Base-by-base conservation (phyloP, 306 rosid species). In the Luffa aegyptiaca region DNA sequence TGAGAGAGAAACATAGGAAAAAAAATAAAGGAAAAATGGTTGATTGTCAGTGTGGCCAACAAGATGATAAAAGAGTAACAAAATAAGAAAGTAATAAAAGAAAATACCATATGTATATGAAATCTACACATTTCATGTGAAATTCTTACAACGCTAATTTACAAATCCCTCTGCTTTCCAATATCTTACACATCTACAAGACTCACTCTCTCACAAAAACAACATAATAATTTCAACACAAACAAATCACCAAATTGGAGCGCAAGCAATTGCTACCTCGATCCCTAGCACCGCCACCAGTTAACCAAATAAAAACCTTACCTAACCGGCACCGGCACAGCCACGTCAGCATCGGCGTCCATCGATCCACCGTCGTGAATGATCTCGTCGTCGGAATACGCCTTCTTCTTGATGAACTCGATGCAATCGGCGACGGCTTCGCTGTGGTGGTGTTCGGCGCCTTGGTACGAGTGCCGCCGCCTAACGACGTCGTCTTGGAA, bases 361-460 rank as follows among this genome's bases (percentile, higher is more conserved):
- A 26, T 17, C 2, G 86, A 82, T 53, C 78, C 79, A 68, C 82
- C 58, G 6, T 26, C 4, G 68, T n/a, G 35, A 57, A 35, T 63
- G 2, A 35, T 7, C 3, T 75, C 79, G 4, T 79, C 82, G 21
- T 86, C 88, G 6, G 85, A 21, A 4, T 80, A 73, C 2, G 95
- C 89, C 66, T 84, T 94, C 76, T 87, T 88, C 91, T 91, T 94
- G 58, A 94, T 92, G 66, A 94, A 94, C 85, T 94, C 96, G 7
- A 94, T 94, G 87, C 97, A 94, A 52, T 94, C 97, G 8, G 96
- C 92, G 1, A 92, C 97, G 5, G 96, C 98, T 88, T 94, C 93
- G 57, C 82, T 91, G 52, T 86, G 92, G 83, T 88, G 92, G 79
- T 90, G 76, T 45, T 92, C 92, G 46, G 87, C 92, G 37, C 77